Base-by-base conservation (phyloP, 139 green algal species). In the Chlorella sp. region DNA sequence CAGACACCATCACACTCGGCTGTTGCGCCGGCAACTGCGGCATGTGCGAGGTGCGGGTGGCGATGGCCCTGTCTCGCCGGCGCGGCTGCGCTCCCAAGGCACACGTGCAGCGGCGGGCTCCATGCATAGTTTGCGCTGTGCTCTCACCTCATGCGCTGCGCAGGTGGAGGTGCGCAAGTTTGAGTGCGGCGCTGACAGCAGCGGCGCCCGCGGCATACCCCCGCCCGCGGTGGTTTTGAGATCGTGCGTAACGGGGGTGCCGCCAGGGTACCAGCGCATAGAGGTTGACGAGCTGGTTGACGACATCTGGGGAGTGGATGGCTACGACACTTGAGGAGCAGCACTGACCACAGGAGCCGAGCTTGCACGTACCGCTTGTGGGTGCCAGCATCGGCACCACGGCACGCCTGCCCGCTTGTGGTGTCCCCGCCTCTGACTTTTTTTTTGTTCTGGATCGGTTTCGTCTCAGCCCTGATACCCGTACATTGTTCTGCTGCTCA, bases 81-180 rank as follows among this genome's bases (percentile, higher is more conserved):
- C 25, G 38, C 40, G 23, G 21, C 25, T 53, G 19, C 38, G 23
- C 48, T 29, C 8, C 31, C 31, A n/a, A n/a, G n/a, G n/a, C n/a
- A n/a, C n/a, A n/a, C n/a, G n/a, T n/a, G n/a, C n/a, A n/a, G n/a
- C n/a, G n/a, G n/a, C n/a, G n/a, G n/a, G n/a, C n/a, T n/a, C n/a
- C n/a, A n/a, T n/a, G n/a, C n/a, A n/a, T n/a, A n/a, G 40, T 45
- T 66, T 19, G 15, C 19, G 12, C n/a, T 12, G 8, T 17, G 21
- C 11, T 36, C 17, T 25, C 45, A 8, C 4, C 40, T 42, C n/a
- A 0, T 46, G 9, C 8, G 8, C 14, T 45, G 60, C 1, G 17
- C 58, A 77, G 71, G 58, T 83, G 17, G 77, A 83, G 60, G 77
- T 83, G 8, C 58, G 65, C 17, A 83, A 83, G 31, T 79, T n/a